Conservation (phyloP, 2,329 filamentous ascomycete species). For the Aspergillus sp. region DNA sequence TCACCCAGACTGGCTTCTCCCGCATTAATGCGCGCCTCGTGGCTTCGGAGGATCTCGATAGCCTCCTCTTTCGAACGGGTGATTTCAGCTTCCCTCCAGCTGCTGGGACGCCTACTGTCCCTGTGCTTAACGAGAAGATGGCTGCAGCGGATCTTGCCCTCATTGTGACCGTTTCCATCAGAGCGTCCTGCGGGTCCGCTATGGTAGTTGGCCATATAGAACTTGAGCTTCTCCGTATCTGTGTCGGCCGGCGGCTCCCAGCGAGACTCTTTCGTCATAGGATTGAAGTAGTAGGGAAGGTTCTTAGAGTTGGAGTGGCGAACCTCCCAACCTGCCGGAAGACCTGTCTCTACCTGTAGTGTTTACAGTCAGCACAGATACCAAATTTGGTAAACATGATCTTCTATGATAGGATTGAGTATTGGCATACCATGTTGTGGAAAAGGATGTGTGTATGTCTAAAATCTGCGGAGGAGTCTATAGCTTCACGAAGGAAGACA, state of each 20-base stretch:
- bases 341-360: constrained; percentile 69
- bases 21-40: constrained; percentile 74
- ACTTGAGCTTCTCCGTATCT: constrained; percentile 88
- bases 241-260: constrained; percentile 92
- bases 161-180: constrained; percentile 47
- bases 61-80: constrained; percentile 88
- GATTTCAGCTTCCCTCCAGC: constrained; percentile 90
- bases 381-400: constrained; percentile 2
- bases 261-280: constrained; percentile 78
- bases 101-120: constrained; percentile 82
- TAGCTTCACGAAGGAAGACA: not conserved
- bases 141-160: constrained; percentile 88
- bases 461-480: not conserved
- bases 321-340: constrained; percentile 89
- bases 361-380: constrained; percentile 12
- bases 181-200: constrained; percentile 52
- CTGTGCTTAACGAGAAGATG: constrained; percentile 94
- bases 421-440: constrained; percentile 15
- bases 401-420: not conserved
- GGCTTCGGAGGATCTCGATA: constrained; percentile 69
- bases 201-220: constrained; percentile 90
- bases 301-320: constrained; percentile 98
- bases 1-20: constrained; percentile 73
- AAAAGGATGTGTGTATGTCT: not conserved
- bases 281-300: constrained; percentile 98